Evolutionary conservation across 192 early-diverging fungal genomes (phyloP), one percentile per base, ranked within the genome.

Genomic region (Pilaira anomala): DNA sequence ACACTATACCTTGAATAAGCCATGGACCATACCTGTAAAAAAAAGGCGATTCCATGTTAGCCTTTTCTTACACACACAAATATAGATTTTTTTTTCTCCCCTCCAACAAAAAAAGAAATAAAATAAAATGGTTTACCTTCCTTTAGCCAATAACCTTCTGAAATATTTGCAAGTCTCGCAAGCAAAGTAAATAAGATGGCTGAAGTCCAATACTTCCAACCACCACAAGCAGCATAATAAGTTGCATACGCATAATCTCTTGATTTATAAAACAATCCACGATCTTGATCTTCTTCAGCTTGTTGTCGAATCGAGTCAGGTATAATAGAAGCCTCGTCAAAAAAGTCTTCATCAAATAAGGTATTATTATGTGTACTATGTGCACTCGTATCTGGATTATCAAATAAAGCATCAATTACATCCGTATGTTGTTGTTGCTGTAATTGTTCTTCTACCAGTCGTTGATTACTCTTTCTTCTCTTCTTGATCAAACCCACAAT

Each of bases 201-300:
- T 2, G 79, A 28, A 45, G 78, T 42, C 87, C 89, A 89, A 67
- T 80, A 87, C 48, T 67, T 22, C 46, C 72, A 71, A 1, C 80
- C 67, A 13, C 89, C 89, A 50, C 80, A 83, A 19, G 84, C 85
- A 9, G 74, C 67, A 48, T 85, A 77, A 74, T 96, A 98, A 8
- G 81, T 80, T 3, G 81, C 48, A 81, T 92, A 96, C 6, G 63
- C 68, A 25, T 63, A 50, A 21, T 66, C 53, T 22, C 64, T 11
- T 7, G 54, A 46, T 14, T 54, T 54, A 8, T n/a, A 55, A 6
- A 33, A 6, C 7, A 33, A 16, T 13, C 36, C 22, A 26, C 9
- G 14, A 11, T 39, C 28, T n/a, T 50, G 22, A 0, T 4, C 12
- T 7, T 46, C 42, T 0, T 62, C 60, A 7, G 28, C 45, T 16